These are phyloP conservation scores for Dendryphion nanum DNA, from an alignment of 2,329 filamentous ascomycete genomes.

Conservation along the genomic window DNA sequence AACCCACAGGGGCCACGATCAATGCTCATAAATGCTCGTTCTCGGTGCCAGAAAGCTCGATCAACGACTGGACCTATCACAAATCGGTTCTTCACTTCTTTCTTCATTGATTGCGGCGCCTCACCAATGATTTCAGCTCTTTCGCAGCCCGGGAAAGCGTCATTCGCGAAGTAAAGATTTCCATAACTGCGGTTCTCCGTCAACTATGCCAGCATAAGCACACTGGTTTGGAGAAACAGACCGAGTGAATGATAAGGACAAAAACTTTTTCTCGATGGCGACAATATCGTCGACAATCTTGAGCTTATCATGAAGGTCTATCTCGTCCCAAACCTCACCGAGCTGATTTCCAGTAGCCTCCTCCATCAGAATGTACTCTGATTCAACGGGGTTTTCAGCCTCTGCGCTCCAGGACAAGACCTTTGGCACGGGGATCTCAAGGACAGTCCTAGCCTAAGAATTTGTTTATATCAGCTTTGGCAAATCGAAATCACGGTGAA, in stretches of 20 bases:
- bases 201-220: conserved; percentile 10
- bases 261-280: conserved; percentile 37
- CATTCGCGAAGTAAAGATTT: conserved; percentile 37
- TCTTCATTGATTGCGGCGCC: conserved; percentile 27
- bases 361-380: conserved; percentile 31
- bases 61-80: conserved; percentile 39
- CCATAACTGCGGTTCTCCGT: conserved; percentile 33
- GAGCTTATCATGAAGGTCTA: conserved; percentile 22
- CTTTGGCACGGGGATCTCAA: conserved; percentile 22
- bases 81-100: conserved; percentile 30
- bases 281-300: conserved; percentile 37
- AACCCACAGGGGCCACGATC: conserved; percentile 43
- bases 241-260: no score
- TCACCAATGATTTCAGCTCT: conserved; percentile 24
- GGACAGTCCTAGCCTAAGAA: no score
- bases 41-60: conserved; percentile 35
- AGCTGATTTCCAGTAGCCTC: conserved; percentile 31
- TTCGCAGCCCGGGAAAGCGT: conserved; percentile 31
- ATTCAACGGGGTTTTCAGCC: conserved; percentile 16
- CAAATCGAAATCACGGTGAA: no score
- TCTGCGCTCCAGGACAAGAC: conserved; percentile 19
- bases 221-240: no score
- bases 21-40: conserved; percentile 33
- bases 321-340: conserved; percentile 26
- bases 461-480: no score